Evolutionary conservation across 2,329 filamentous ascomycete species (phyloP), one percentile per base, ranked within the genome.

Genomic region (Septoria petroselini): DNA sequence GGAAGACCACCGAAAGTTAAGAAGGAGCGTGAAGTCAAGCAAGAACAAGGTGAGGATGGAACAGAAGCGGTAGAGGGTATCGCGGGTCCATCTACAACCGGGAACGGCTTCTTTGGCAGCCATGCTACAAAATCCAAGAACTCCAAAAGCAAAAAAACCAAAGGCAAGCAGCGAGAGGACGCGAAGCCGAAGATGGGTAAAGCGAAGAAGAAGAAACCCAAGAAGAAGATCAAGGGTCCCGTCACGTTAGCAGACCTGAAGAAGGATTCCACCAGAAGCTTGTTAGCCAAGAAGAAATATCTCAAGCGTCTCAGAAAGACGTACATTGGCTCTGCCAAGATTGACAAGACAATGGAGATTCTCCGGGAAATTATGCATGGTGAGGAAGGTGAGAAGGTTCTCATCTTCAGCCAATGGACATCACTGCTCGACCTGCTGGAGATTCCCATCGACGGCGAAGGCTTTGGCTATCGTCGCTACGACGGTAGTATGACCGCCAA

Each of bases 351-450:
- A 5, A 70, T 87, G 48, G 80, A 86, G 47, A 75, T 91, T 5
- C 71, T 91, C 9, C 65, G 72, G 8, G 66, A 71, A 11, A 75
- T 81, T 49, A 68, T 73, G 46, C 48, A 60, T 3, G 62, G 62
- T n/a, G 68, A 74, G 25, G 63, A 78, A 2, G 77, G 76, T 1
- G 84, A 89, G 65, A 91, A 91, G 68, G 88, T 85, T 0, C 84
- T 93, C 46, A 79, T 93, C 55, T 93, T 93, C 71, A 87, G 83
- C 49, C 86, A 90, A 61, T 93, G 87, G 72, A 91, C 88, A 0
- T 83, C 85, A 0, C 74, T 91, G 14, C 79, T 93, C 2, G 87
- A 91, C 67, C 75, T 91, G 4, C 72, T 91, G 12, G 85, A 91
- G 67, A 77, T 91, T 4, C 84, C 85, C 0, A 79, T 91, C 54